These are phyloP conservation scores for Epichloe sibirici DNA, from an alignment of 2,329 filamentous ascomycete species.

Conservation along the genomic window DNA sequence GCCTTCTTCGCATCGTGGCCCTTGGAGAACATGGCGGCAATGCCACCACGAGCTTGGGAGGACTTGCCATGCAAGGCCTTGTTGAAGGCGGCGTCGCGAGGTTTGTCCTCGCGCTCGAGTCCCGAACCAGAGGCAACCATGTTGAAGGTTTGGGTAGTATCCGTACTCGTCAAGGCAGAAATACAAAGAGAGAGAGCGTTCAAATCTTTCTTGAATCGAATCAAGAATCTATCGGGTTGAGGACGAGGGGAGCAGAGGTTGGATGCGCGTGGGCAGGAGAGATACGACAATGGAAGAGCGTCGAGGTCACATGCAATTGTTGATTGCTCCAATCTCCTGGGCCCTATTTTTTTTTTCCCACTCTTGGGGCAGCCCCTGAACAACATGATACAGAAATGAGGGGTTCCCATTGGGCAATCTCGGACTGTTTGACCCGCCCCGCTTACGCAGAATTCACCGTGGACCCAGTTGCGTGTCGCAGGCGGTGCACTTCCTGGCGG, in stretches of 20 bases:
- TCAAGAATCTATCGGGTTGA: neutral
- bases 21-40: conserved; percentile 79
- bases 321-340: conserved; percentile 1
- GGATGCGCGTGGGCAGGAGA: neutral
- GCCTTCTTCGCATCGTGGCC: conserved; percentile 62
- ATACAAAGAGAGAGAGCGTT: conserved; percentile 4
- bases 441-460: neutral
- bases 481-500: neutral
- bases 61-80: conserved; percentile 72
- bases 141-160: conserved; percentile 18
- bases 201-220: neutral
- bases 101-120: conserved; percentile 73
- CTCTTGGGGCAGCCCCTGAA: conserved; percentile 5
- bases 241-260: conserved; percentile 2
- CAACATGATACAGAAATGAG: neutral
- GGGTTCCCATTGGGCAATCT: conserved; percentile 7
- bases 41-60: conserved; percentile 55
- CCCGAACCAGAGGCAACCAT: conserved; percentile 28
- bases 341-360: conserved; percentile 3
- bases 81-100: conserved; percentile 82
- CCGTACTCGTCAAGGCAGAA: conserved; percentile 1
- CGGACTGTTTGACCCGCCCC: neutral
- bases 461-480: neutral
- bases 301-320: conserved; percentile 1
- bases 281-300: neutral